Evolutionary conservation across 208 protist species (phyloP).

Genomic region (Naegleria gruberi): DNA sequence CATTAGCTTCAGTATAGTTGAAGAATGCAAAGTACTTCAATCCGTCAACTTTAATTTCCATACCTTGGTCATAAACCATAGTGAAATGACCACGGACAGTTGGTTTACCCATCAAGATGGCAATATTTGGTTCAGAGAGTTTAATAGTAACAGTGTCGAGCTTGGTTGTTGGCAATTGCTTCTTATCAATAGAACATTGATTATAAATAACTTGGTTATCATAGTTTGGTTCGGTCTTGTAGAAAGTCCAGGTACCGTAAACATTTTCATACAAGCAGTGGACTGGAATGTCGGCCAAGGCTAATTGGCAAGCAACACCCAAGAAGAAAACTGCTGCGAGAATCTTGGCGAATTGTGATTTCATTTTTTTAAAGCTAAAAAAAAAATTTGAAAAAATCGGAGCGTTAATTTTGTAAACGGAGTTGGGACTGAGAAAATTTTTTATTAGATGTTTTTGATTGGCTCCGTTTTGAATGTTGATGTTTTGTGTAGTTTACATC

Average conservation of each 20-base stretch:
- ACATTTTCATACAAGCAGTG: background rate
- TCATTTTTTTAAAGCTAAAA: too few species aligned
- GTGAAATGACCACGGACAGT: background rate
- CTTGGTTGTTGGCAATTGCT: background rate
- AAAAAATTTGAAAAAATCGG: too few species aligned
- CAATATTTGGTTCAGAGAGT: background rate
- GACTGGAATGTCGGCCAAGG: background rate
- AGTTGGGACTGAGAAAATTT: too few species aligned
- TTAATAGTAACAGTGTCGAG: background rate
- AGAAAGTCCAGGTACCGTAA: background rate
- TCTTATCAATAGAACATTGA: background rate
- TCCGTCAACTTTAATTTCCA: background rate
- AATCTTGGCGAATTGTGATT: too few species aligned
- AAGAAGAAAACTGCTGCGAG: too few species aligned
- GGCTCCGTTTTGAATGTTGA: too few species aligned
- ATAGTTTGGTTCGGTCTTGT: background rate
- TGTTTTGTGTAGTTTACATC: too few species aligned
- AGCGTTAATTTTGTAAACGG: too few species aligned
- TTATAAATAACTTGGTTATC: background rate
- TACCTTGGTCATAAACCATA: slow-evolving; percentile 2
- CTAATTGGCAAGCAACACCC: too few species aligned
- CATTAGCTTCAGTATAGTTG: background rate
- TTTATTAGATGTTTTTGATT: too few species aligned
- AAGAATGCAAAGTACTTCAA: slow-evolving; percentile 14
- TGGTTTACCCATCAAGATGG: background rate